These are phyloP conservation scores for Scheffersomyces insectosa DNA, from an alignment of 1,139 yeast species.

Conservation along the genomic window DNA sequence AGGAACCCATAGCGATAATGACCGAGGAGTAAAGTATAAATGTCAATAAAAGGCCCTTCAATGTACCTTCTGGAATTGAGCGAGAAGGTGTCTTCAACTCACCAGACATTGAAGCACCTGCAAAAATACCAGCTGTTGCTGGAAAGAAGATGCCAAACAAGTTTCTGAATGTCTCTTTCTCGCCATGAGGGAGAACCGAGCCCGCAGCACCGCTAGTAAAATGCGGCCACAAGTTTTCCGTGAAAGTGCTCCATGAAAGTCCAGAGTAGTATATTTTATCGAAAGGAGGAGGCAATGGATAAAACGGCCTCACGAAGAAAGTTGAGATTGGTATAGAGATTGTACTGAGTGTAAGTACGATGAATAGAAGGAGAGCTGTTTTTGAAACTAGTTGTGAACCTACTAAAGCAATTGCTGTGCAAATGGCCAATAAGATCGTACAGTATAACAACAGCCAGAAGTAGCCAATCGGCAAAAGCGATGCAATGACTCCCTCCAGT, in stretches of 20 bases:
- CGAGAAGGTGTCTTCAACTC: slow-evolving; percentile 81
- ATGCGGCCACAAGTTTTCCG: slow-evolving; percentile 68
- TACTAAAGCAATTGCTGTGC: slow-evolving; percentile 76
- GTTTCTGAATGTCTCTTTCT: slow-evolving; percentile 72
- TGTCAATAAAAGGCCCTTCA: slow-evolving; percentile 76
- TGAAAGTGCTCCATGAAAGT: slow-evolving; percentile 62
- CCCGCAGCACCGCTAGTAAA: slow-evolving; percentile 94
- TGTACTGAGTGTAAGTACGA: slow-evolving; percentile 69
- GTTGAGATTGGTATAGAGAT: slow-evolving; percentile 81
- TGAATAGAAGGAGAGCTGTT: slow-evolving; percentile 77
- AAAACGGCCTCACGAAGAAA: slow-evolving; percentile 56
- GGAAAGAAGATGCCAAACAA: slow-evolving; percentile 95
- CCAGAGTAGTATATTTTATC: slow-evolving; percentile 67
- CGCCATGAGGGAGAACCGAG: slow-evolving; percentile 56
- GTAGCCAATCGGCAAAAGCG: slow-evolving; percentile 53
- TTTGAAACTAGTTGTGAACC: slow-evolving; percentile 84
- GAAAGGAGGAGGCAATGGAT: slow-evolving; percentile 47
- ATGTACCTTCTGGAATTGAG: slow-evolving; percentile 87
- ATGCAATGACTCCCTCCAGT: slow-evolving; percentile 54
- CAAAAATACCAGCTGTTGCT: slow-evolving; percentile 96
- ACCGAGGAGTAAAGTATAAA: slow-evolving; percentile 74
- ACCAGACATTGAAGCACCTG: slow-evolving; percentile 99
- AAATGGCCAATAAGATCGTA: slow-evolving; percentile 62
- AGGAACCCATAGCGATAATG: slow-evolving; percentile 72
- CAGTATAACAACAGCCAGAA: slow-evolving; percentile 64